Evolutionary conservation across 352 stramenopile genomes (phyloP), one percentile per base, ranked within the genome.

Genomic region (Pythium utonaiense): DNA sequence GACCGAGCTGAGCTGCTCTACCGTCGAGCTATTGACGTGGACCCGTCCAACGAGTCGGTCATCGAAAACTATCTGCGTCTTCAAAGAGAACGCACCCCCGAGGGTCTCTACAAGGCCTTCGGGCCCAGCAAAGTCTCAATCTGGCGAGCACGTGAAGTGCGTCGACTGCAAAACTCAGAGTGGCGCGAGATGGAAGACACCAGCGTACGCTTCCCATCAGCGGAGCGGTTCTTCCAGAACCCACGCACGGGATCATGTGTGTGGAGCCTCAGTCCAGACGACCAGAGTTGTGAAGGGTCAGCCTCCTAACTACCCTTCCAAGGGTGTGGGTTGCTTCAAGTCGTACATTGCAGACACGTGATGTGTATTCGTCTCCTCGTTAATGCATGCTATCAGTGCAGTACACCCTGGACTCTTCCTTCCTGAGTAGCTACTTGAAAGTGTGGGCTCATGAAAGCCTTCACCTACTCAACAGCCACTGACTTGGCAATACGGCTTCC

Each of bases 1-100:
- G 78, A 90, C 57, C 83, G 76, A 51, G 84, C 81, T 0, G 81
- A 89, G 55, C 57, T 76, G 4, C 59, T 93, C 3, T 91, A 86
- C 49, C 81, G 81, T 1, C 77, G 81, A 30, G 81, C 81, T 21
- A 72, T 91, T 16, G 78, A 84, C 38, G 6, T 78, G 0, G 75
- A 86, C 25, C 63, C 77, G 13, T 53, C 44, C 9, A 85, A 88
- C 48, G 74, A 84, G 22, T 44, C 62, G 1, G 53, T 89, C 13
- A 9, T 89, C 10, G 74, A 80, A 38, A 91, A 91, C 41, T 91
- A 90, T 33, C 42, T 68, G 13, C 72, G 78, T 3, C 63, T 93
- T 2, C 63, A 85, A 28, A 60, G 72, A 6, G 81, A 90, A 51
- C 71, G 79, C 34, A 65, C 71, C 3, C 74, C 81, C 14, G 62